Base-by-base conservation (phyloP, 176 grass and related monocot genomes). In the Dactylis glomerata region DNA sequence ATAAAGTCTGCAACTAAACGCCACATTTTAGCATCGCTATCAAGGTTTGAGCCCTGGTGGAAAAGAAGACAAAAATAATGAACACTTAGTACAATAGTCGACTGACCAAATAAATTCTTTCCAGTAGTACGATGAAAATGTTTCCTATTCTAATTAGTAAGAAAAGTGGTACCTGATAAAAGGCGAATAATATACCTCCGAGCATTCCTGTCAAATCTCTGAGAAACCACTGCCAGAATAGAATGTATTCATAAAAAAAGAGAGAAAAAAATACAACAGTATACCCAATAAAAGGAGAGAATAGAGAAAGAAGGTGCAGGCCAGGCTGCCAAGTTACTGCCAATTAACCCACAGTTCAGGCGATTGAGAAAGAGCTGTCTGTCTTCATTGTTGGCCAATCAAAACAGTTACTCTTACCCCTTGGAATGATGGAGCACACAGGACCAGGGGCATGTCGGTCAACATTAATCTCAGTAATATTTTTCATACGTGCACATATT, bases 121-220 rank as follows among this genome's bases (percentile, higher is more conserved):
- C 26, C 3, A 37, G 57, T 36, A 67, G 8, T 58, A 66, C 67
- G n/a, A 84, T 74, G 44, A 56, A 14, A 84, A n/a, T 27, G 45
- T 27, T 42, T 56, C 27, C 45, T 66, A 75, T 34, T 15, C 4
- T 28, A 67, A 55, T 78, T 46, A 50, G 33, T 46, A 64, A 88
- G 38, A 83, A 44, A 73, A 47, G 10, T 40, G 10, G 15, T 92
- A 98, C 96, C 93, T 98, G 93, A 88, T 95, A 98, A 83, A 95
- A 98, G 26, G 96, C 93, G 86, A 98, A 98, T 41, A 98, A 83
- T 80, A 95, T 95, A 23, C 93, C 93, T 87, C 93, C 96, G 24
- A 98, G 93, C 96, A 98, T 98, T 34, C 96, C 96, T 47, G 87
- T 95, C 62, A 98, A 95, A 92, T 98, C 96, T 84, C 91, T 88